Percentiles rank a stretch among this genome's conserved stretches.
phyloP scores from a whole-genome alignment of 1,139 yeast species.

The Pichiaceae sp. region DNA sequence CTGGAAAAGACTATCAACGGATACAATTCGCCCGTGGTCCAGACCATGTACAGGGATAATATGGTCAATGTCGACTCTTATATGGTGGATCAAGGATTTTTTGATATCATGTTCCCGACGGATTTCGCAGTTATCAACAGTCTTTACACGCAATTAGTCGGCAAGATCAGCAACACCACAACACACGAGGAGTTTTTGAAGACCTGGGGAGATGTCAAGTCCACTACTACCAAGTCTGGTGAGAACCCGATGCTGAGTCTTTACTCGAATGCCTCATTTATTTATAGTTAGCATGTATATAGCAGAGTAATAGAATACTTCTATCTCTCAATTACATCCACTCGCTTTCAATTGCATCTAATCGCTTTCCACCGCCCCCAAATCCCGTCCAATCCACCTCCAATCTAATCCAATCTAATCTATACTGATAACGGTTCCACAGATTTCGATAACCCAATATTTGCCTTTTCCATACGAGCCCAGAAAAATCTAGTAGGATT shows the following conservation, averaged over 20 bases:
- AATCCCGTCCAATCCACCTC: too few species aligned
- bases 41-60: conserved; percentile 59
- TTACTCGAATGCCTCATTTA: conserved; percentile 69
- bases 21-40: conserved; percentile 76
- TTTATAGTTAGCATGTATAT: conserved; percentile 33
- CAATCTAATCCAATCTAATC: too few species aligned
- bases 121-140: conserved; percentile 59
- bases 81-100: conserved; percentile 77
- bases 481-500: too few species aligned
- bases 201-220: conserved; percentile 64
- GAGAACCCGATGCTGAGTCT: conserved; percentile 85
- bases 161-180: conserved; percentile 46
- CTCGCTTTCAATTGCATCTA: too few species aligned
- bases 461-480: too few species aligned
- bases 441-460: too few species aligned
- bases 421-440: too few species aligned
- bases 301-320: not conserved
- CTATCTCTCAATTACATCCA: not conserved
- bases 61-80: conserved; percentile 68
- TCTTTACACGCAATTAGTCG: conserved; percentile 57
- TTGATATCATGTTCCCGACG: conserved; percentile 84
- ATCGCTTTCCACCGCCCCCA: too few species aligned
- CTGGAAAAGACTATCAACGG: conserved; percentile 58
- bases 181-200: conserved; percentile 59
- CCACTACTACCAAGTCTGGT: conserved; percentile 65